A percentile compares a stretch with the other conserved stretches of the same genome.
phyloP scores from a whole-genome alignment of 2,329 filamentous ascomycete genomes.

The Stemphylium lycopersici region DNA sequence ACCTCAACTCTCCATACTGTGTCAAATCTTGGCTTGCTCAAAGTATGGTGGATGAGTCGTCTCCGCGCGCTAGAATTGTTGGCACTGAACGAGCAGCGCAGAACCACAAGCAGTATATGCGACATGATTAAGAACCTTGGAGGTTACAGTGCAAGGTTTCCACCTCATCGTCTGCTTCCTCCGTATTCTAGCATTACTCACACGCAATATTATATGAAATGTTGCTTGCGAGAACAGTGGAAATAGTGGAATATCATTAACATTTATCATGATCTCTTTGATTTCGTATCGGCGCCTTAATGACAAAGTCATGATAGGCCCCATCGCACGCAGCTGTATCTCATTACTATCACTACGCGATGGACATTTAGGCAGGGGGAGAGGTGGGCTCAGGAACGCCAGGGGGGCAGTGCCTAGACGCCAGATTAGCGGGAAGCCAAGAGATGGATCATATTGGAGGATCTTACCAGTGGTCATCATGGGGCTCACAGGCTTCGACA shows the following conservation, averaged over 20 bases:
- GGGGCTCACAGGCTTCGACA: conserved; percentile 26
- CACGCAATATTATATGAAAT: too few species aligned
- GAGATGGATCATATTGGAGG: not conserved
- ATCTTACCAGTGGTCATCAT: conserved; percentile 31
- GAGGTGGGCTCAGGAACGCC: conserved; percentile 32
- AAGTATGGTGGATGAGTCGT: too few species aligned
- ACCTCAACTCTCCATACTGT: too few species aligned
- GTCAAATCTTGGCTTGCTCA: too few species aligned
- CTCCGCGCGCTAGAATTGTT: too few species aligned
- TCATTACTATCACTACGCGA: not conserved
- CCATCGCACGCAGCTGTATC: not conserved
- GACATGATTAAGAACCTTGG: too few species aligned
- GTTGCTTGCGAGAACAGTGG: not conserved
- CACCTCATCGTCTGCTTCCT: too few species aligned
- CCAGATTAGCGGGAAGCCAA: not conserved
- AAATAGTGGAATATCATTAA: conserved; percentile 16
- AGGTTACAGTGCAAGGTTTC: too few species aligned
- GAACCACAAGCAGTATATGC: too few species aligned
- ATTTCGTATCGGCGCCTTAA: not conserved
- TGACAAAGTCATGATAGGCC: not conserved
- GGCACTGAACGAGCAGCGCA: too few species aligned
- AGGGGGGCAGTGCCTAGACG: conserved; percentile 29
- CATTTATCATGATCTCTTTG: conserved; percentile 8
- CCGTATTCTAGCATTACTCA: too few species aligned
- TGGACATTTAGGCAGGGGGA: conserved; percentile 22